Evolutionary conservation across 2,329 filamentous ascomycete species (phyloP).

Genomic region (Paraconiothyrium sp.): DNA sequence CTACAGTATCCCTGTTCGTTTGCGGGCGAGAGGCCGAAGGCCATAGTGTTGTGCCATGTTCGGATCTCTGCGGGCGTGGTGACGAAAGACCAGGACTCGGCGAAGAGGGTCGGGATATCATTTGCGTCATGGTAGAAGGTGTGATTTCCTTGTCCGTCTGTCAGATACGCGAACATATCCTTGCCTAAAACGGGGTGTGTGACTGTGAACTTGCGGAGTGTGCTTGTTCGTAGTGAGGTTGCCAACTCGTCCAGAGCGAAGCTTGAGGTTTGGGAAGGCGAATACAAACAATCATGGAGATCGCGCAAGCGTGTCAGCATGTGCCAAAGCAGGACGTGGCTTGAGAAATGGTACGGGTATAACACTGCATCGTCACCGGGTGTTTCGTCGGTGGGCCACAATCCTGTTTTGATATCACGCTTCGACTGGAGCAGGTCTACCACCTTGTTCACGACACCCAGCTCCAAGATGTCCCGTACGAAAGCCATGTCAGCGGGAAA

Average conservation of each 20-base stretch:
- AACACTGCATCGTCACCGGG: constrained; percentile 23
- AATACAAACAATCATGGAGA: constrained; percentile 4
- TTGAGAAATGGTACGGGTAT: constrained; percentile 24
- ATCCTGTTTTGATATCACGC: constrained; percentile 9
- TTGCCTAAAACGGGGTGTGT: constrained; percentile 2
- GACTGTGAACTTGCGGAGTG: constrained; percentile 10
- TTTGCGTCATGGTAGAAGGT: constrained; percentile 24
- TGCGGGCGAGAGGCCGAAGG: constrained; percentile 15
- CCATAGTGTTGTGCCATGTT: constrained; percentile 19
- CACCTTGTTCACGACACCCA: constrained; percentile 9
- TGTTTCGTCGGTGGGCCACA: constrained; percentile 24
- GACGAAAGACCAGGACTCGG: constrained; percentile 17
- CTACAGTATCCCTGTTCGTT: constrained; percentile 16
- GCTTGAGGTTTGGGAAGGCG: not conserved
- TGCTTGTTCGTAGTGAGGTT: not conserved
- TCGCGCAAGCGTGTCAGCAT: constrained; percentile 16
- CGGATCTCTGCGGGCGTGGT: not conserved
- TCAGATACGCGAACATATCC: constrained; percentile 19
- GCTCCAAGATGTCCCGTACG: not conserved
- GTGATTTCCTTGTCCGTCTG: constrained; percentile 13
- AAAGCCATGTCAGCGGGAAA: constrained; percentile 18
- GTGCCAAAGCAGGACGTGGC: constrained; percentile 22
- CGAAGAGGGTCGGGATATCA: constrained; percentile 22
- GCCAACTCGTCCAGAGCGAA: constrained; percentile 1
- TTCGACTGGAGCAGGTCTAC: constrained; percentile 17